phyloP scores from a whole-genome alignment of 495 filamentous ascomycete species.

The Pyrenopolyporus hunteri region DNA sequence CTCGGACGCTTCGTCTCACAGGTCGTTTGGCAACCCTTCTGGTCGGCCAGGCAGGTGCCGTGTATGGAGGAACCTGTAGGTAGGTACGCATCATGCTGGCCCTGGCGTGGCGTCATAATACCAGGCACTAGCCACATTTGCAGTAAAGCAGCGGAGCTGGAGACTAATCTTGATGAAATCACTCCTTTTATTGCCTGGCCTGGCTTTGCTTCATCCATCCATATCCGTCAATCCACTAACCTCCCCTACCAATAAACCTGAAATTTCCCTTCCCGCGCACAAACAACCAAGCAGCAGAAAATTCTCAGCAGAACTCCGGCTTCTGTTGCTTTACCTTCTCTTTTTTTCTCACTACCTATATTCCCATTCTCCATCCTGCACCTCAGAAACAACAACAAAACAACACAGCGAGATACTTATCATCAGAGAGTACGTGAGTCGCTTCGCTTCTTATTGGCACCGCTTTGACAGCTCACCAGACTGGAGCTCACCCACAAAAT shows the following conservation, averaged over 20 bases:
- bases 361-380: background rate
- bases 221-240: slow-evolving; percentile 36
- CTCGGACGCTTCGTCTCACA: background rate
- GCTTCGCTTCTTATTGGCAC: background rate
- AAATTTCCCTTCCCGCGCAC: slow-evolving; percentile 24
- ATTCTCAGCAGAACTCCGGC: background rate
- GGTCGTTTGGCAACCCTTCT: background rate
- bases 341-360: background rate
- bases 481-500: slow-evolving; percentile 34
- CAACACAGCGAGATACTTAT: background rate
- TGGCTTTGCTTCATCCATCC: slow-evolving; percentile 33
- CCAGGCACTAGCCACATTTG: slow-evolving; percentile 32
- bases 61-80: too few species aligned
- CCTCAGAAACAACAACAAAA: background rate
- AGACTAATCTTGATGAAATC: slow-evolving; percentile 35
- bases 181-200: slow-evolving; percentile 21
- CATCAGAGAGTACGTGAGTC: background rate
- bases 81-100: slow-evolving; percentile 35
- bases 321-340: background rate
- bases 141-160: slow-evolving; percentile 14
- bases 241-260: slow-evolving; percentile 31
- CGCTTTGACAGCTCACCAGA: background rate
- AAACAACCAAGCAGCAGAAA: slow-evolving; percentile 30
- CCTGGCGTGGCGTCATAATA: slow-evolving; percentile 37
- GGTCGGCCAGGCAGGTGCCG: slow-evolving; percentile 26